Evolutionary conservation across 768 basidiomycete species (phyloP).

Genomic region (Mycena rebaudengoi): DNA sequence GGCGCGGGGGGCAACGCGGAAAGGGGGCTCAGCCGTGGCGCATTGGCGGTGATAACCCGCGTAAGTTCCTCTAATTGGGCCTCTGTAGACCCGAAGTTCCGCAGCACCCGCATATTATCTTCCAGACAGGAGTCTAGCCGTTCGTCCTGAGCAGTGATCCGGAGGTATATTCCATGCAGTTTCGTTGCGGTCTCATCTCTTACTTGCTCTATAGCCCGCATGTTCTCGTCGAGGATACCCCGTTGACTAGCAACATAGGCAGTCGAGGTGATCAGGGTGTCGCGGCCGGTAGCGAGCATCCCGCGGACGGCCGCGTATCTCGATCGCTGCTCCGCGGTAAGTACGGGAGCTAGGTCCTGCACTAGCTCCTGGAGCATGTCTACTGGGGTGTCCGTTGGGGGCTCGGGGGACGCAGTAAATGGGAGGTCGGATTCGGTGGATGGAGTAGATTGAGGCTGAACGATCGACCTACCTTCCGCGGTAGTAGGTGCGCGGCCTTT

Average conservation of each 20-base stretch:
- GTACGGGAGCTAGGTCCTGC: neutral
- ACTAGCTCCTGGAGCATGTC: neutral
- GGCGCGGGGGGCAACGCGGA: neutral
- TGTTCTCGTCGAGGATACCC: neutral
- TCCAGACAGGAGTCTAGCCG: neutral
- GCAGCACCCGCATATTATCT: neutral
- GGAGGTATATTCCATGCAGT: neutral
- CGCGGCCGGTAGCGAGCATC: neutral
- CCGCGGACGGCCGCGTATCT: neutral
- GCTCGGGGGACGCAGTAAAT: neutral
- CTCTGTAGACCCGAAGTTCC: conserved; percentile 1
- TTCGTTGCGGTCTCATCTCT: neutral
- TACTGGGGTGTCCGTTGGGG: neutral
- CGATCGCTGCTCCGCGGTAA: neutral
- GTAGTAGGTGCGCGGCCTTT: too few species aligned
- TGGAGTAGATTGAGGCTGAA: too few species aligned
- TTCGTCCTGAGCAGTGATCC: neutral
- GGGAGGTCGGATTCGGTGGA: neutral
- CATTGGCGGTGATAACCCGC: too few species aligned
- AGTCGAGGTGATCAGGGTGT: neutral
- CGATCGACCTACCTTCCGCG: too few species aligned
- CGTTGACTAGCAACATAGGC: neutral
- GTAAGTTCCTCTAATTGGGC: neutral
- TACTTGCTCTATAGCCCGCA: neutral
- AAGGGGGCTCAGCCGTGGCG: neutral